phyloP scores from a whole-genome alignment of 768 basidiomycete genomes.

The Russula vinacea region DNA sequence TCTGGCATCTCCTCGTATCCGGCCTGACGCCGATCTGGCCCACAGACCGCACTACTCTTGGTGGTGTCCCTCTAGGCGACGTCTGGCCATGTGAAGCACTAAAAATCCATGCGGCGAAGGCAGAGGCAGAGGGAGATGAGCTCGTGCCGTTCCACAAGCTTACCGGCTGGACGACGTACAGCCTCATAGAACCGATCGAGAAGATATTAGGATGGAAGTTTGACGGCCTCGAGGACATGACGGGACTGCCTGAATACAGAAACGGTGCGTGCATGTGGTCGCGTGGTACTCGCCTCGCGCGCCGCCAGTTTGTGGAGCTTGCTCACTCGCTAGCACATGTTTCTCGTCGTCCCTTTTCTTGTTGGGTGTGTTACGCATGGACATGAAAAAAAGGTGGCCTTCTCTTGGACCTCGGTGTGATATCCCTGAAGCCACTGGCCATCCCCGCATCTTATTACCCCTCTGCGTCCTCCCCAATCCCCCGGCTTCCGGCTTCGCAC shows the following conservation, averaged over 20 bases:
- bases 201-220: slow-evolving; percentile 74
- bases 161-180: slow-evolving; percentile 91
- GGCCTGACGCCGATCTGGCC: slow-evolving; percentile 92
- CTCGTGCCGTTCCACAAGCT: slow-evolving; percentile 96
- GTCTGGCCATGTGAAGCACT: slow-evolving; percentile 84
- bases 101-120: slow-evolving; percentile 25
- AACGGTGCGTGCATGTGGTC: slow-evolving; percentile 55
- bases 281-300: slow-evolving; percentile 16
- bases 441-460: slow-evolving; percentile 46
- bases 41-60: slow-evolving; percentile 60
- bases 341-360: slow-evolving; percentile 1
- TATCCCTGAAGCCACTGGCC: slow-evolving; percentile 58
- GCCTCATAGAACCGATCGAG: slow-evolving; percentile 80
- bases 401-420: slow-evolving; percentile 76
- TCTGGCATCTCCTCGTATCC: slow-evolving; percentile 81
- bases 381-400: slow-evolving; percentile 64
- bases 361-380: neutral
- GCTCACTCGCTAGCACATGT: slow-evolving; percentile 18
- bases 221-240: slow-evolving; percentile 80
- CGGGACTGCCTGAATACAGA: slow-evolving; percentile 92
- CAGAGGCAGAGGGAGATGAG: slow-evolving; percentile 53
- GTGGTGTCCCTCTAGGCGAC: slow-evolving; percentile 76
- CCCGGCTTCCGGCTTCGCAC: slow-evolving; percentile 69
- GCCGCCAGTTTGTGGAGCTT: slow-evolving; percentile 16
- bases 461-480: slow-evolving; percentile 51